These are phyloP conservation scores for Gynandropsis gynandra DNA, from an alignment of 345 rosid species.

Conservation along the genomic window DNA sequence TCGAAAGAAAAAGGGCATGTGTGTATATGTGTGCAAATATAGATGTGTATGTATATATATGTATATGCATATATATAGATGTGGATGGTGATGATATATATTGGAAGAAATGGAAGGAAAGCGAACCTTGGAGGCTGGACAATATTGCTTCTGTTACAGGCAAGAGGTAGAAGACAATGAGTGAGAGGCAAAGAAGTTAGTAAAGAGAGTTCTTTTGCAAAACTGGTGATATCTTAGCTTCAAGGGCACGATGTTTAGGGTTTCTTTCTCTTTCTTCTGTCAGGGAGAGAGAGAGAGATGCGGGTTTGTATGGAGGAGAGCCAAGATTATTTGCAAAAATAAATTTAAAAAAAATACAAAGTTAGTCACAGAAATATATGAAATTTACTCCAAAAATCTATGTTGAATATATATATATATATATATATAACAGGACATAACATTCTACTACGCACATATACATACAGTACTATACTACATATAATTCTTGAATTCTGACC, in stretches of 20 bases:
- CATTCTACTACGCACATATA: neutral
- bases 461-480: too few relatives aligned
- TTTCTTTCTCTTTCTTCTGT: conserved; percentile 24
- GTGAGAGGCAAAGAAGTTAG: conserved; percentile 28
- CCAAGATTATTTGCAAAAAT: conserved; percentile 24
- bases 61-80: conserved; percentile 14
- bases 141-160: conserved; percentile 27
- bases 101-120: conserved; percentile 17
- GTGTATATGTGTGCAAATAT: neutral
- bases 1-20: conserved; percentile 14
- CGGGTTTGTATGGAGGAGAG: conserved; percentile 36
- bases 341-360: conserved; percentile 27
- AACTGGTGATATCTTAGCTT: conserved; percentile 44
- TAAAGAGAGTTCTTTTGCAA: conserved; percentile 24
- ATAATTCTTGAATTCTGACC: too few relatives aligned
- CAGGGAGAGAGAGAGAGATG: conserved; percentile 25
- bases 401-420: conserved; percentile 2
- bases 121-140: conserved; percentile 39
- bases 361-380: conserved; percentile 48
- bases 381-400: conserved; percentile 8
- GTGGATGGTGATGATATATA: conserved; percentile 9
- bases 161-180: conserved; percentile 38
- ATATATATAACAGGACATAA: neutral
- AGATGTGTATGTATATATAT: neutral
- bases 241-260: conserved; percentile 51